Conservation (phyloP, 768 basidiomycete species). For the Tricholoma bakamatsutake region DNA sequence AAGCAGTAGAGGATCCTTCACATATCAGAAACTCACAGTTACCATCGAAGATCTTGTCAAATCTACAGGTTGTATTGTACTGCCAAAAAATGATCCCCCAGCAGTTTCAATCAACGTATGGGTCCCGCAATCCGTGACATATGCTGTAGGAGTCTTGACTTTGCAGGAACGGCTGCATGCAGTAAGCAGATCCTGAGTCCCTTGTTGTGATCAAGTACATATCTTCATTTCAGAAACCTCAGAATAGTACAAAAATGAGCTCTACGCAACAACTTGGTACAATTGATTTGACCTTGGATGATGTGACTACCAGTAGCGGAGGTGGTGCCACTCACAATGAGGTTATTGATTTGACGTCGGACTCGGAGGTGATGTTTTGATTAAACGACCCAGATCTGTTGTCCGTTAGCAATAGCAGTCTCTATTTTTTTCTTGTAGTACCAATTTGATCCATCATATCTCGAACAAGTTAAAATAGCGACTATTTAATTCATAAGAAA, state of each 20-base stretch:
- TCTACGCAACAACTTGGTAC: background rate
- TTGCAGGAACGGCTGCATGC: background rate
- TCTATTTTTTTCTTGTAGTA: no score
- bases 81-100: background rate
- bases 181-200: background rate
- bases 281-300: background rate
- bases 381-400: background rate
- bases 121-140: background rate
- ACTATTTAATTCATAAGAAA: background rate
- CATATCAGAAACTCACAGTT: background rate
- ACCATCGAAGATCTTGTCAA: background rate
- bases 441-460: background rate
- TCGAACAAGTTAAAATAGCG: background rate
- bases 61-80: background rate
- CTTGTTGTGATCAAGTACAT: background rate
- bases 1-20: background rate
- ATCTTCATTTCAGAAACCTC: background rate
- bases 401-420: background rate
- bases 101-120: background rate
- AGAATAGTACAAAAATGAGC: no score
- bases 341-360: background rate
- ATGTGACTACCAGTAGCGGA: background rate
- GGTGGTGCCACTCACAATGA: background rate
- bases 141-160: background rate
- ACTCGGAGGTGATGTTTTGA: background rate